These are phyloP conservation scores for Hyaloscypha bicolor DNA, from an alignment of 495 filamentous ascomycete species.

Conservation along the genomic window DNA sequence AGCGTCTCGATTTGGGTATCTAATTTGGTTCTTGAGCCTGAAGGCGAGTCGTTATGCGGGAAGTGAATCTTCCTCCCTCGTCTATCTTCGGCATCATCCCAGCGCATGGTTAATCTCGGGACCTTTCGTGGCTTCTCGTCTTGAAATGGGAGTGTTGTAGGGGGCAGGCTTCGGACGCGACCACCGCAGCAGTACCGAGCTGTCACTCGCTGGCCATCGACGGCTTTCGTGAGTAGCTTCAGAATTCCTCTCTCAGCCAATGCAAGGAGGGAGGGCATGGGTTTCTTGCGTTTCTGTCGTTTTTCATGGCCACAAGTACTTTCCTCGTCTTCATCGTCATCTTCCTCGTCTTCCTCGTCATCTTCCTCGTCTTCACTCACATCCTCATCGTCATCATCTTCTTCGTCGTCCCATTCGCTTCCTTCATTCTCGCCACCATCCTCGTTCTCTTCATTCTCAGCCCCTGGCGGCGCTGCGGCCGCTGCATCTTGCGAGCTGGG, in stretches of 20 bases:
- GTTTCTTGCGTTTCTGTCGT: neutral
- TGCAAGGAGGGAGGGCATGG: neutral
- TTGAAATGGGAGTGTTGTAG: neutral
- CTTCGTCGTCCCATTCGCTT: neutral
- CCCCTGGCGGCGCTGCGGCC: neutral
- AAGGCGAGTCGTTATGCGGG: neutral
- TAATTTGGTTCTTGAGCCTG: neutral
- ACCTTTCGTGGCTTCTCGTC: neutral
- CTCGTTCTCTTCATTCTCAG: neutral
- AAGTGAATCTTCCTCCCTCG: neutral
- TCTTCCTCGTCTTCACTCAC: neutral
- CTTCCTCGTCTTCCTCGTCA: neutral
- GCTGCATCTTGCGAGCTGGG: no score
- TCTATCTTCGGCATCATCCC: neutral
- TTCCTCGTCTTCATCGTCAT: neutral
- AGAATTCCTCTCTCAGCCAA: neutral
- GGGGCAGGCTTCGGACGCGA: neutral
- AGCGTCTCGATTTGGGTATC: neutral
- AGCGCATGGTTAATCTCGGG: neutral
- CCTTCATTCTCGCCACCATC: neutral
- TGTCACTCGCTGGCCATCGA: neutral
- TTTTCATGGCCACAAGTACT: neutral
- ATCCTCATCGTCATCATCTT: neutral
- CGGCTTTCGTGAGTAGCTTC: neutral
- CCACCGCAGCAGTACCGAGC: neutral